Percentiles rank a stretch among this genome's conserved stretches.
Conservation (phyloP, 2,329 filamentous ascomycete species). For the Annulohypoxylon truncatum region DNA sequence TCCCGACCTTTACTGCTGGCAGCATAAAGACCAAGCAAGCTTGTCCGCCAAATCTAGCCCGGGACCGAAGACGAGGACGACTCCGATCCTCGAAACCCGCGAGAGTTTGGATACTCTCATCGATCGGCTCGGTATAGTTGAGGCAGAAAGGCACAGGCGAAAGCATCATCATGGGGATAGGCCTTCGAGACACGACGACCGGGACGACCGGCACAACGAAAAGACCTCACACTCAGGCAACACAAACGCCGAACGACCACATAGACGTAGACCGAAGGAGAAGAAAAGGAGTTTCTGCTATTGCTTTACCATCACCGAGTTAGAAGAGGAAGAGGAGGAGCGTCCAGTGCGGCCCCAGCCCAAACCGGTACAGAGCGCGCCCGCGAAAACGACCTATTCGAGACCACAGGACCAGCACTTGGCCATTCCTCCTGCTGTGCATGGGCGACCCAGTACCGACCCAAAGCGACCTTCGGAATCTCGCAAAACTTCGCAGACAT, state of each 20-base stretch:
- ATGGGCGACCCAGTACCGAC: conserved; percentile 45
- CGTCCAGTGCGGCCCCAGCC: conserved; percentile 60
- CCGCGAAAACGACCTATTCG: conserved; percentile 45
- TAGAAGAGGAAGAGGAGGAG: conserved; percentile 48
- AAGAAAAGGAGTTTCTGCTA: conserved; percentile 58
- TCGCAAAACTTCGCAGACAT: conserved; percentile 52
- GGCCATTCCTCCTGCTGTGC: conserved; percentile 44
- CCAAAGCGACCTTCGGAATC: conserved; percentile 45
- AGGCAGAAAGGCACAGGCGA: conserved; percentile 63
- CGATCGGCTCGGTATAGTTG: conserved; percentile 80
- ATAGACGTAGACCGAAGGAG: conserved; percentile 47
- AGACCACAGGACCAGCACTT: conserved; percentile 48
- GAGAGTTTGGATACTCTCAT: conserved; percentile 90
- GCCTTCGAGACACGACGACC: conserved; percentile 37
- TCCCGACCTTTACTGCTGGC: conserved; percentile 86
- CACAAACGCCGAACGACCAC: conserved; percentile 33
- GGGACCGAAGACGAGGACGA: conserved; percentile 56
- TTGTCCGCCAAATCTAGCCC: conserved; percentile 60
- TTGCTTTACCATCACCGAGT: conserved; percentile 63
- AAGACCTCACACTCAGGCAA: conserved; percentile 39
- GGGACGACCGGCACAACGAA: conserved; percentile 45
- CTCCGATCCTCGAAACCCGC: conserved; percentile 70
- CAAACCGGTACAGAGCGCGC: conserved; percentile 57
- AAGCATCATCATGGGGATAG: conserved; percentile 38
- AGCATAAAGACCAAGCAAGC: conserved; percentile 88